Evolutionary conservation across 768 basidiomycete species (phyloP).

Genomic region (Collybia sp.): DNA sequence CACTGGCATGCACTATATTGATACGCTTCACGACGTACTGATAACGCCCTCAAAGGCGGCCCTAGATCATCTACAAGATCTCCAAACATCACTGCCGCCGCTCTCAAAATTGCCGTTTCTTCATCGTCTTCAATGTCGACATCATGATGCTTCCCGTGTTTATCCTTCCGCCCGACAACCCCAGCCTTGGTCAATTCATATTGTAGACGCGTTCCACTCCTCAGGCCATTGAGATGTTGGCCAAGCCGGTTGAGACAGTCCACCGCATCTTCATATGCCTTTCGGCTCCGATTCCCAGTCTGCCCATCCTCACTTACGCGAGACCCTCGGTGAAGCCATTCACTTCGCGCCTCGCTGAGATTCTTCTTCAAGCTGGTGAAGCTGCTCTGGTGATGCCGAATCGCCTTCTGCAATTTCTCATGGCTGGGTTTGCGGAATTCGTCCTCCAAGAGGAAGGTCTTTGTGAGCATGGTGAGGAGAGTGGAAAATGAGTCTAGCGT

Average conservation of each 20-base stretch:
- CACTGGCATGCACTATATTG: not conserved
- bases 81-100: conserved; percentile 72
- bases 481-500: conserved; percentile 88
- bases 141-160: conserved; percentile 11
- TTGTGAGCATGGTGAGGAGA: conserved; percentile 74
- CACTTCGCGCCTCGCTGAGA: conserved; percentile 82
- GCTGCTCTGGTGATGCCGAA: conserved; percentile 80
- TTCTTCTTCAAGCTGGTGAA: conserved; percentile 89
- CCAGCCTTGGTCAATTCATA: conserved; percentile 72
- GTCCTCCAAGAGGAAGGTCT: conserved; percentile 81
- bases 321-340: conserved; percentile 49
- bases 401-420: conserved; percentile 71
- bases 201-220: conserved; percentile 81
- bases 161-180: conserved; percentile 16
- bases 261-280: conserved; percentile 83
- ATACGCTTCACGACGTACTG: conserved; percentile 39
- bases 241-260: conserved; percentile 85
- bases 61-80: conserved; percentile 77
- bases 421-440: conserved; percentile 48
- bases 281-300: conserved; percentile 29
- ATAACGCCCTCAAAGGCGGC: conserved; percentile 68
- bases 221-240: conserved; percentile 88
- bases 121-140: conserved; percentile 22
- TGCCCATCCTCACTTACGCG: conserved; percentile 16
- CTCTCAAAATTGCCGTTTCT: conserved; percentile 42